Conservation (phyloP, 805 yeast species). For the Wickerhamomyces queroliae region DNA sequence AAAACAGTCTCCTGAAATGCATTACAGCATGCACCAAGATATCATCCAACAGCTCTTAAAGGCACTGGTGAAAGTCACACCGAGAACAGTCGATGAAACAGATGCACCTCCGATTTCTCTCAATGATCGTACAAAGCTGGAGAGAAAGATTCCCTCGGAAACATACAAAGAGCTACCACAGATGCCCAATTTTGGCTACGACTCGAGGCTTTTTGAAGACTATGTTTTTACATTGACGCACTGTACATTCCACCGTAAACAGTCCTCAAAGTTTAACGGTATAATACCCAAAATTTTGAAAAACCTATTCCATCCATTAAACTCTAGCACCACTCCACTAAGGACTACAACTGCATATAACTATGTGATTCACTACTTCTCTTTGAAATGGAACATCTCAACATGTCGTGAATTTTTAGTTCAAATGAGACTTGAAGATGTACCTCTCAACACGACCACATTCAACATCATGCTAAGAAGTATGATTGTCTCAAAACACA, state of each 20-base stretch:
- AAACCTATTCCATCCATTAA: constrained; percentile 34
- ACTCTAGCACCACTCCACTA: constrained; percentile 25
- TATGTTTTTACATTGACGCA: constrained; percentile 33
- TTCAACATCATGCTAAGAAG: constrained; percentile 31
- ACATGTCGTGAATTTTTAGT: constrained; percentile 33
- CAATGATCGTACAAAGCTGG: constrained; percentile 1
- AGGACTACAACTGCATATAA: constrained; percentile 29
- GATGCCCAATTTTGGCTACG: constrained; percentile 26
- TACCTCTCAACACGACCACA: constrained; percentile 30
- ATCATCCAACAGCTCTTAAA: background rate
- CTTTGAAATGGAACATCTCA: constrained; percentile 31
- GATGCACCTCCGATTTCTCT: constrained; percentile 9
- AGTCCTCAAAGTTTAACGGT: constrained; percentile 32
- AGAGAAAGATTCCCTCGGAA: constrained; percentile 7
- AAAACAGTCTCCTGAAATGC: background rate
- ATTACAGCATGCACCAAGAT: background rate
- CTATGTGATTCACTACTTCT: constrained; percentile 32
- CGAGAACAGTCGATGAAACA: constrained; percentile 5
- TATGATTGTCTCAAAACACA: constrained; percentile 22
- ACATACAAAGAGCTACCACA: constrained; percentile 29
- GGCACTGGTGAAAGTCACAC: background rate
- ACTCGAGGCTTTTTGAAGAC: constrained; percentile 22
- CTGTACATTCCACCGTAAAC: constrained; percentile 27
- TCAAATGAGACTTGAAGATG: constrained; percentile 32
- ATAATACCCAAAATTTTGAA: constrained; percentile 31